phyloP scores from a whole-genome alignment of 2,329 filamentous ascomycete genomes.

The Fusarium sp. region DNA sequence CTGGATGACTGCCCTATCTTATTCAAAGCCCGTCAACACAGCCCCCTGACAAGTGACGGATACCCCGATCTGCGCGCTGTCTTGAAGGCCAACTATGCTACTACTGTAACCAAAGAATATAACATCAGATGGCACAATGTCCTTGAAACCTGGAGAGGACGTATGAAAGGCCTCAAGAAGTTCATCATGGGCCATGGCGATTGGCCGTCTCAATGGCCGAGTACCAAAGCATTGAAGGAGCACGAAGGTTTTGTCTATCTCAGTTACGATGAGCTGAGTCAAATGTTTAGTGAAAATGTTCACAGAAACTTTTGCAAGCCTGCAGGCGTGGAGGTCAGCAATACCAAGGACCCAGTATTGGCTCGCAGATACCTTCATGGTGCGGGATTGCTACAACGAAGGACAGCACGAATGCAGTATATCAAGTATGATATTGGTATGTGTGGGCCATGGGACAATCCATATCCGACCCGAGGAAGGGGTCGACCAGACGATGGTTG shows the following conservation, averaged over 20 bases:
- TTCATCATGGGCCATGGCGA: not conserved
- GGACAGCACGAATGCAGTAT: not conserved
- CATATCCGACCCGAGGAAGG: accelerated
- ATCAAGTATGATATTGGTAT: not conserved
- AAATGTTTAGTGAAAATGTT: not conserved
- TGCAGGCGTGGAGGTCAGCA: not conserved
- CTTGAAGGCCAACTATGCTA: no score
- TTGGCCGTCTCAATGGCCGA: not conserved
- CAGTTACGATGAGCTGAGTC: not conserved
- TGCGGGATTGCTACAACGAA: not conserved
- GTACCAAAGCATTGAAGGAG: not conserved
- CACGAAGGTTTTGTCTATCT: not conserved
- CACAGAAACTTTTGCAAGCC: not conserved
- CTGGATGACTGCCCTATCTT: not conserved
- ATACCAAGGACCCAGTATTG: not conserved
- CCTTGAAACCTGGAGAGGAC: not conserved
- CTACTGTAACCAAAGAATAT: not conserved
- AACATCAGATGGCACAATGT: not conserved
- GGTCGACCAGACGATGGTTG: not conserved
- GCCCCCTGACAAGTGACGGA: not conserved
- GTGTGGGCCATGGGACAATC: accelerated
- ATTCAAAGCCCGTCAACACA: not conserved
- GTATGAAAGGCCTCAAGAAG: not conserved
- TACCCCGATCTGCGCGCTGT: not conserved
- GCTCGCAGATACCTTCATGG: not conserved